Evolutionary conservation across 352 stramenopile species (phyloP), one percentile per base, ranked within the genome.

Genomic region (Phytophthora sojae): DNA sequence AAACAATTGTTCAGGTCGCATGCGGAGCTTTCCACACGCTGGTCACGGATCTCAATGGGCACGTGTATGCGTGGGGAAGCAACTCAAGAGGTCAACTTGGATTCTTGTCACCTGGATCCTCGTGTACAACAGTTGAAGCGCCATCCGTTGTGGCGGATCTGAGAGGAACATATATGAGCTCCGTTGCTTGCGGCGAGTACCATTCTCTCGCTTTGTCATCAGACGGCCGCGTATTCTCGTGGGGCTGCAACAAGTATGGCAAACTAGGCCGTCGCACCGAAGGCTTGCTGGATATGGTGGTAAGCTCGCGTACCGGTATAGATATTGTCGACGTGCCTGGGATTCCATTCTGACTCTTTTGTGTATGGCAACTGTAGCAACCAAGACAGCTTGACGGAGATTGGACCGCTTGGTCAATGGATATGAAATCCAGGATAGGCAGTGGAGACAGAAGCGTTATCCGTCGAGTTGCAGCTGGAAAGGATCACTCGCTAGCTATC

Each of bases 11-110:
- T 32, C 73, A 90, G 49, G 82, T 95, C 4, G 62, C 88, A 2
- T 95, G 88, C 25, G 88, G 88, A 39, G 81, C 77, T 11, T 95
- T 92, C 55, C 88, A 95, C 47, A 80, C 84, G 3, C 72, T 95
- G 1, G 81, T 75, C 6, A 92, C 82, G 1, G 85, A 95, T 61
- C 26, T 93, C 12, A 91, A 95, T 53, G 88, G 85, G 19, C 85
- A 93, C 60, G 83, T 95, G 6, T 93, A 83, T 61, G 77, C 82
- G 3, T 95, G 85, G 88, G 87, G 88, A 23, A 86, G 75, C 47
- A 91, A 92, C 56, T 67, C 82, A 0, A 75, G 67, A 49, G 80
- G 81, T 1, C 85, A 90, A 37, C 57, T 92, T 11, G 81, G 81
- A 9, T 83, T 89, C 57, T 32, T 83, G 9, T 74, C 67, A 9